Evolutionary conservation across 1,139 yeast genomes (phyloP).

Genomic region (Pichia cactophila): DNA sequence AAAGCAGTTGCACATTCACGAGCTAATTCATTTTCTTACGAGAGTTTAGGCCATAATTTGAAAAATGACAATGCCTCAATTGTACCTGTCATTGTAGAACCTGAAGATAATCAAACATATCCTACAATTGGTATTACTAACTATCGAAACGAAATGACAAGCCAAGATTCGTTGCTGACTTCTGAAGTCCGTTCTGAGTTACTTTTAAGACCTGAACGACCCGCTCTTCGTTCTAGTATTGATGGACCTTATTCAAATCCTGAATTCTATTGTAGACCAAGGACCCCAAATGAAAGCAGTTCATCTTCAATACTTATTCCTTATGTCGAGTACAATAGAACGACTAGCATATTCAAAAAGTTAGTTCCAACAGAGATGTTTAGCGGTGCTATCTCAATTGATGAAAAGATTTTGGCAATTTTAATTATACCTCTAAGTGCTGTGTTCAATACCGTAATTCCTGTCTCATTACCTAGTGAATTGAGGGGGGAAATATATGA

Average conservation of each 20-base stretch:
- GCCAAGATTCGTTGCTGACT: too few species aligned
- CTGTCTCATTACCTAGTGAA: constrained; percentile 20
- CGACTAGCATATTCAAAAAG: constrained; percentile 11
- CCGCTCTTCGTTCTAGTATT: not conserved
- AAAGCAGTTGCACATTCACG: not conserved
- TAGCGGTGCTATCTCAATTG: constrained; percentile 5
- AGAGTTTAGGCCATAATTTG: not conserved
- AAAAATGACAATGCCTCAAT: not conserved
- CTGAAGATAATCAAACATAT: not conserved
- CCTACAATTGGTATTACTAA: not conserved
- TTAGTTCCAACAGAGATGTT: constrained; percentile 20
- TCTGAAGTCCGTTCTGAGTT: not conserved
- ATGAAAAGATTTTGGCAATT: constrained; percentile 18
- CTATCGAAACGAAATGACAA: not conserved
- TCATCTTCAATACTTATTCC: constrained; percentile 6
- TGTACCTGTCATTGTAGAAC: not conserved
- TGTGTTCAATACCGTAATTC: constrained; percentile 21
- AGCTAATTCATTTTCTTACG: not conserved
- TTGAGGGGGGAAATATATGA: constrained; percentile 10
- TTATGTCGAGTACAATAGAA: constrained; percentile 11
- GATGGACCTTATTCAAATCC: not conserved
- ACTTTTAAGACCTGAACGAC: not conserved
- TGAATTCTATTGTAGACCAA: not conserved
- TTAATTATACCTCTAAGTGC: constrained; percentile 21
- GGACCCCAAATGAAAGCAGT: not conserved